phyloP scores from a whole-genome alignment of 257 asterid species.

The Nemophila menziesii region DNA sequence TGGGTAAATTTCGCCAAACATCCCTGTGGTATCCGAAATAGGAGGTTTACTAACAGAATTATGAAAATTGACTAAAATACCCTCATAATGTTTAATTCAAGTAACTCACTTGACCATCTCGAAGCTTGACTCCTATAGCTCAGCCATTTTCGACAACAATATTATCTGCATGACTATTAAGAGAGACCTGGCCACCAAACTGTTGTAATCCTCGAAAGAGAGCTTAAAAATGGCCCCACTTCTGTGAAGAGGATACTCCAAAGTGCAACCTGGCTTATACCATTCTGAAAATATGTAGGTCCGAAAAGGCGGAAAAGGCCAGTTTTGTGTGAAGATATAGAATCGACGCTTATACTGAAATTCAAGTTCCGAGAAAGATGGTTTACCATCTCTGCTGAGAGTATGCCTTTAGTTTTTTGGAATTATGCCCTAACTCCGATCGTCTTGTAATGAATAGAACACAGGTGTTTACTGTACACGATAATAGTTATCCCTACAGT shows the following conservation, averaged over 20 bases:
- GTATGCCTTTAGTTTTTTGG: slow-evolving; percentile 81
- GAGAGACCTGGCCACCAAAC: slow-evolving; percentile 78
- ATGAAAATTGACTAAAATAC: too few species aligned
- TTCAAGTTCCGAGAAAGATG: background rate
- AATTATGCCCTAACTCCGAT: too few species aligned
- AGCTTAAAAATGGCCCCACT: slow-evolving; percentile 82
- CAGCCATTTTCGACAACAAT: slow-evolving; percentile 78
- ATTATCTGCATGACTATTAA: slow-evolving; percentile 69
- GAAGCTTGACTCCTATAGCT: slow-evolving; percentile 80
- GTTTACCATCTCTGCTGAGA: slow-evolving; percentile 90
- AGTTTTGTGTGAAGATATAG: background rate
- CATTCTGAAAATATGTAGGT: slow-evolving; percentile 93
- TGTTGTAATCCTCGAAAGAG: slow-evolving; percentile 76
- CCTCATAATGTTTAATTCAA: background rate
- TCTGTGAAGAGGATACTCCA: slow-evolving; percentile 89
- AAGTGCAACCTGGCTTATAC: slow-evolving; percentile 84
- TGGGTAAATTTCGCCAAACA: too few species aligned
- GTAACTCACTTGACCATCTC: slow-evolving; percentile 75
- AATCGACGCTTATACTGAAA: background rate
- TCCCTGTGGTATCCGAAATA: too few species aligned
- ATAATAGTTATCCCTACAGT: too few species aligned
- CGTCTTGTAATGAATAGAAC: too few species aligned
- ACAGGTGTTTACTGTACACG: too few species aligned
- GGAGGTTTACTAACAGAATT: too few species aligned
- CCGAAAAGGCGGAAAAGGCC: slow-evolving; percentile 23